phyloP scores from a whole-genome alignment of 305 asterid species.

The Fraxinus albicans region DNA sequence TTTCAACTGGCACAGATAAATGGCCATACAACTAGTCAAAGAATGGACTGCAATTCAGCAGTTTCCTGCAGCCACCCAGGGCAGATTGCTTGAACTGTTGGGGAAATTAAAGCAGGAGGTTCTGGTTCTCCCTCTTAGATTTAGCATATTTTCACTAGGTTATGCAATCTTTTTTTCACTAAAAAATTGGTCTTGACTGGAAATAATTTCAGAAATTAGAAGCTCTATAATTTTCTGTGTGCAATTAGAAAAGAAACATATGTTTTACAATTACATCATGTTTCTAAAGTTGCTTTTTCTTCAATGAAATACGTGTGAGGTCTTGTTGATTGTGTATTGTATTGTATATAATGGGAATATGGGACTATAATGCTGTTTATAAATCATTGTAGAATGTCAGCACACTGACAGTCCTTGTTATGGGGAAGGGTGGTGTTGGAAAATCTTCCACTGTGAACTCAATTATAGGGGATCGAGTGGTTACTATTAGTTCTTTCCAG shows the following conservation, averaged over 20 bases:
- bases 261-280: neutral
- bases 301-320: neutral
- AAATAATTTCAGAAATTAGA: neutral
- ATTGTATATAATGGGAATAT: neutral
- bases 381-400: constrained; percentile 53
- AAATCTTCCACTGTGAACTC: constrained; percentile 93
- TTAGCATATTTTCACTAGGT: constrained; percentile 8
- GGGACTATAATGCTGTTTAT: constrained; percentile 1
- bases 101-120: constrained; percentile 75
- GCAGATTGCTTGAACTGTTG: constrained; percentile 74
- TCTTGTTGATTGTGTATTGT: neutral
- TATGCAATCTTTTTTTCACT: neutral
- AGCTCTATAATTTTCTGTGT: neutral
- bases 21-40: constrained; percentile 69
- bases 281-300: neutral
- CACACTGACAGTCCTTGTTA: constrained; percentile 80
- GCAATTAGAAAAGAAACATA: neutral
- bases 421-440: constrained; percentile 99
- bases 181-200: neutral
- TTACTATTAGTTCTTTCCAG: constrained; percentile 92
- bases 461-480: constrained; percentile 83
- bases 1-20: constrained; percentile 32
- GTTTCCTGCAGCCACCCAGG: constrained; percentile 86
- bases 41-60: constrained; percentile 89
- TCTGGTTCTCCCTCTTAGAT: neutral